Percentiles rank a stretch among this genome's conserved stretches.
phyloP scores from a whole-genome alignment of 139 green algal species.

The Chlorella sp. region DNA sequence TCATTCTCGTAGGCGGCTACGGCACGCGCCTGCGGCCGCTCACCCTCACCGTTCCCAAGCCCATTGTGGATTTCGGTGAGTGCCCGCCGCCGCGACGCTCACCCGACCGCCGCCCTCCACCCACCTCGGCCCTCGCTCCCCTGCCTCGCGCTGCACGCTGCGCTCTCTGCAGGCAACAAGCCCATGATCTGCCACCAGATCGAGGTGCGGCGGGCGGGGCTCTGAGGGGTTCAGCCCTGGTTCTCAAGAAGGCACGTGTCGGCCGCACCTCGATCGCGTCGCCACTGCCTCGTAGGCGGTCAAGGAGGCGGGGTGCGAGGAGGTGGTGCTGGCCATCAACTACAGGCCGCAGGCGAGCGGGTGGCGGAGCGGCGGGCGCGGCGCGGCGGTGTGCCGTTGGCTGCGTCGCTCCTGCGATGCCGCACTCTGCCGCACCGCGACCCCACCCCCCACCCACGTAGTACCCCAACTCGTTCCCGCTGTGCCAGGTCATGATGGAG shows the following conservation, averaged over 20 bases:
- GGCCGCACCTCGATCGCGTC: not conserved
- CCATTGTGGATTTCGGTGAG: conserved; percentile 92
- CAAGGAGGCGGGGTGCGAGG: conserved; percentile 85
- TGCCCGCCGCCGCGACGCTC: too few species aligned
- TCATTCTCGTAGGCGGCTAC: conserved; percentile 92
- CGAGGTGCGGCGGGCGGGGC: conserved; percentile 53
- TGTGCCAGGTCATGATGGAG: conserved; percentile 86
- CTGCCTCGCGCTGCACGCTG: not conserved
- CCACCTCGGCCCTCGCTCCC: not conserved
- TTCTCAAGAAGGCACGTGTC: not conserved
- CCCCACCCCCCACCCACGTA: not conserved
- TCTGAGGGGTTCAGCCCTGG: not conserved
- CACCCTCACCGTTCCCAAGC: conserved; percentile 86
- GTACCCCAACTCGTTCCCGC: not conserved
- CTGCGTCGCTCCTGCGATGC: not conserved
- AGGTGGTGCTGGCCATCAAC: conserved; percentile 98
- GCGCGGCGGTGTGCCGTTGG: not conserved
- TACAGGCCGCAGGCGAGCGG: conserved; percentile 86
- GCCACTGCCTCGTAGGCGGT: conserved; percentile 70
- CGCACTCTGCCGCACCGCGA: not conserved
- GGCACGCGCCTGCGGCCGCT: conserved; percentile 84
- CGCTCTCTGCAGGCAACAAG: conserved; percentile 82
- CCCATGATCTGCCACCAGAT: conserved; percentile 99
- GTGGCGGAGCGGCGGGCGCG: too few species aligned
- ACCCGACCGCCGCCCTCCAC: not conserved